Percentiles rank a stretch among this genome's conserved stretches.
phyloP scores from a whole-genome alignment of 1,139 yeast species.

The Taiozyma sp. region DNA sequence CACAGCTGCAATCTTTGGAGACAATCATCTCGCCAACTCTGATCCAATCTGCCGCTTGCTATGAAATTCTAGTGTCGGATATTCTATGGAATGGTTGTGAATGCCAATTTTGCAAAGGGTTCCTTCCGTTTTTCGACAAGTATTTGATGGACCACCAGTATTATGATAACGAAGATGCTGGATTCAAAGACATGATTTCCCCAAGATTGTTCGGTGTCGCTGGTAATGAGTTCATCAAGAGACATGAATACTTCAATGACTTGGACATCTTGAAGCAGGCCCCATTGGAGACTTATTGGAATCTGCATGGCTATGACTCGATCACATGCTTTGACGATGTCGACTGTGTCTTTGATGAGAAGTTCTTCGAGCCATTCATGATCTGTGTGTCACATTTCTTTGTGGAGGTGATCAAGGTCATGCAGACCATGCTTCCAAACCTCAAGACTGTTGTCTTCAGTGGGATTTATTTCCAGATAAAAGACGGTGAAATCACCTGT shows the following conservation, averaged over 20 bases:
- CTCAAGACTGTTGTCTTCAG: conserved; percentile 3
- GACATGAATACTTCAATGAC: conserved; percentile 17
- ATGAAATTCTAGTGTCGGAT: conserved; percentile 65
- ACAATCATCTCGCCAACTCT: conserved; percentile 51
- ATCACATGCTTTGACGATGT: conserved; percentile 30
- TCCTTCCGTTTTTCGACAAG: conserved; percentile 47
- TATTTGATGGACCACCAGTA: conserved; percentile 59
- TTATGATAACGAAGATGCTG: conserved; percentile 37
- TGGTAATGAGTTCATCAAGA: conserved; percentile 36
- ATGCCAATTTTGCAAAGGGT: conserved; percentile 46
- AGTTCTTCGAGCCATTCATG: conserved; percentile 25
- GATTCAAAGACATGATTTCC: conserved; percentile 54
- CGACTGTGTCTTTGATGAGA: conserved; percentile 30
- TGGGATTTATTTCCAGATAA: conserved; percentile 1
- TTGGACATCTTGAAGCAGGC: conserved; percentile 27
- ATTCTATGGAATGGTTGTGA: conserved; percentile 73
- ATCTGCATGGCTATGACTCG: conserved; percentile 35
- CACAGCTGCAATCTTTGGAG: conserved; percentile 36
- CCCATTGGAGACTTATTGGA: conserved; percentile 33
- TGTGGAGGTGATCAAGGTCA: neutral
- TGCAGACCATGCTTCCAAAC: conserved; percentile 3
- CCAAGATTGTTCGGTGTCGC: conserved; percentile 50
- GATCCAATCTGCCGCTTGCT: conserved; percentile 53
- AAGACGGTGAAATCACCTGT: neutral
- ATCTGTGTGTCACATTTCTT: conserved; percentile 36